Evolutionary conservation across 371 early-diverging fungal species (phyloP), one percentile per base, ranked within the genome.

Genomic region (Mucor racemosus): DNA sequence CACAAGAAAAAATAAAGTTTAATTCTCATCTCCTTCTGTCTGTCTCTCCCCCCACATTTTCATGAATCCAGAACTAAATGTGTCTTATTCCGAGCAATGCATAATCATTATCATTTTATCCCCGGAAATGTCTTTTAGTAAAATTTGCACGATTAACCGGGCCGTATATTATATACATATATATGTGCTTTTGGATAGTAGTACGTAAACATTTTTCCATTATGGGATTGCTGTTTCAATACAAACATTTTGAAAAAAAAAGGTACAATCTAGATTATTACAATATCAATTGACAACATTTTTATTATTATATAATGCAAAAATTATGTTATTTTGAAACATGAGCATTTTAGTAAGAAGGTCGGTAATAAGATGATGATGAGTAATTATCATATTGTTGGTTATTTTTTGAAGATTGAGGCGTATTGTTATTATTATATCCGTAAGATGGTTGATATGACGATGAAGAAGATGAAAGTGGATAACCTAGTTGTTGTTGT

Each of bases 311-410:
- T 5, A 17, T 44, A 7, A 44, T 26, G 26, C 26, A 26, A 26
- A 26, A 26, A 1, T 26, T 26, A 1, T 26, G 26, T 26, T 26
- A 26, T 26, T 26, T 26, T 26, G 38, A 11, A 19, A 50, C 7
- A 21, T 26, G 26, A 50, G 19, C 11, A 21, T 11, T 21, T 17
- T 21, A 17, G 11, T 60, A 60, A n/a, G 31, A 60, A 34, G 60
- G 60, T 42, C 60, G 60, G 26, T 60, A 44, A 44, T 31, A 17
- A 41, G 41, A 50, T 21, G 50, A 50, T 19, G 50, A 50, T 50
- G 50, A 50, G 50, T 42, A 26, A 41, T 59, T 59, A 15, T 31
- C 14, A 31, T 42, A 15, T 13, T 41, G 42, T 33, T 41, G 59
- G 14, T 42, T 33, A 59, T 44, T 26, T 26, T 26, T 41, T 17